Base-by-base conservation (phyloP, 345 rosid genomes). In the Microthlaspi erraticum region DNA sequence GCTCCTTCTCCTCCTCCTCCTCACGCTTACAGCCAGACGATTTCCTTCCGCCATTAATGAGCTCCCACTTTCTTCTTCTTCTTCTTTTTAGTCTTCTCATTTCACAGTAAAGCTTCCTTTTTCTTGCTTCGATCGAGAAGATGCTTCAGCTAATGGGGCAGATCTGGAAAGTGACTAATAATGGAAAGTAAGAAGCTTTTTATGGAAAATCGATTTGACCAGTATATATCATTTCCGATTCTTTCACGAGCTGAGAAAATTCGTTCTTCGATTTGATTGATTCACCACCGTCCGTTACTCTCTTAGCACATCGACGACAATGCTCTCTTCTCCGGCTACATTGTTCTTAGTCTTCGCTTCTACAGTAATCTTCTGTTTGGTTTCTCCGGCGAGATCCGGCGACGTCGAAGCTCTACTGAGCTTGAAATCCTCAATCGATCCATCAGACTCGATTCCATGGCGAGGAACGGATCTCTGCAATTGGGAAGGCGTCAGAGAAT, bases 401-500 rank as follows among this genome's bases (percentile, higher is more conserved):
- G 83, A 81, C 19, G 79, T 80, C 1, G 87, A 88, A 49, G 85
- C 93, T 12, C 83, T 94, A 23, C 78, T 94, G 16, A 59, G 81
- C 32, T 81, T 94, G 44, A 91, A 91, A 75, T 88, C 90, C 10
- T 78, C 86, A 2, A 58, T 88, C 4, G 99, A 94, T 78, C 96
- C 92, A 45, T 50, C 59, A 0, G 60, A 83, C 77, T 57, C 82
- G 6, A 80, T 94, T 48, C 75, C 80, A 29, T 91, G 97, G 98
- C 68, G 54, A 71, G 85, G 81, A 41, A 78, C 38, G 34, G 76
- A 84, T 66, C 79, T 75, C 16, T 94, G 99, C 78, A 68, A 70
- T 37, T 94, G 99, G 99, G 52, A 67, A 53, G 99, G 99, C 9
- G 81, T 94, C 65, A 84, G 71, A 64, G 86, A 82, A 37, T 94